Evolutionary conservation across 1,139 yeast species (phyloP), one percentile per base, ranked within the genome.

Genomic region (Candida sp.): DNA sequence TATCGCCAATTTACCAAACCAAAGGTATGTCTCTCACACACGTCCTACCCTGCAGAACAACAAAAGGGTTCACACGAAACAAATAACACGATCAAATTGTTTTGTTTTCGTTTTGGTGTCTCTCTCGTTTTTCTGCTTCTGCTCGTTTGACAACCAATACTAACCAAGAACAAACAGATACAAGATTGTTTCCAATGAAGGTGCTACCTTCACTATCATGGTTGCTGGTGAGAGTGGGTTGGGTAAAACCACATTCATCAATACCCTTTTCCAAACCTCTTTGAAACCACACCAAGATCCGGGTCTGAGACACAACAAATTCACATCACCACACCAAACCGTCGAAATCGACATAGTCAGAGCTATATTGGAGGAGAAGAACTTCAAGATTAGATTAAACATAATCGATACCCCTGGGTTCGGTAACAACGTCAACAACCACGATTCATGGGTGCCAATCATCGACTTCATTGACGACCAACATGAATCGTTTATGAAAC

Each of bases 351-450:
- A 90, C 58, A 85, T 94, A 57, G 85, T 90, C 48, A 85, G 97
- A 65, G 98, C 98, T 25, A 86, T 90, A 61, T 80, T 96, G 60
- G 98, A 93, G 69, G 99, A 96, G 68, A 90, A 91, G 73, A 90
- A 88, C 66, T 94, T 94, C 75, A 84, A 82, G 63, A 81, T 94
- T 61, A 84, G 96, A 56, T 82, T 96, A 58, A 94, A 94, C 64
- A 81, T 94, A 54, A 85, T 96, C 62, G 99, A 94, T 71, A 94
- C 99, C 7, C 99, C 99, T 17, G 99, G 99, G 2, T 92, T 94
- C 67, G 99, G 99, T 56, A 97, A 93, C 72, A 91, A 92, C 68
- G 96, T 94, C 62, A 89, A 94, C 77, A 94, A 94, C 73, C 85
- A 82, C 63, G 94, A 90, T 65, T 84, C 97, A 49, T 96, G 98